Conservation (phyloP, 2,329 filamentous ascomycete genomes). For the Colletotrichum viniferum region DNA sequence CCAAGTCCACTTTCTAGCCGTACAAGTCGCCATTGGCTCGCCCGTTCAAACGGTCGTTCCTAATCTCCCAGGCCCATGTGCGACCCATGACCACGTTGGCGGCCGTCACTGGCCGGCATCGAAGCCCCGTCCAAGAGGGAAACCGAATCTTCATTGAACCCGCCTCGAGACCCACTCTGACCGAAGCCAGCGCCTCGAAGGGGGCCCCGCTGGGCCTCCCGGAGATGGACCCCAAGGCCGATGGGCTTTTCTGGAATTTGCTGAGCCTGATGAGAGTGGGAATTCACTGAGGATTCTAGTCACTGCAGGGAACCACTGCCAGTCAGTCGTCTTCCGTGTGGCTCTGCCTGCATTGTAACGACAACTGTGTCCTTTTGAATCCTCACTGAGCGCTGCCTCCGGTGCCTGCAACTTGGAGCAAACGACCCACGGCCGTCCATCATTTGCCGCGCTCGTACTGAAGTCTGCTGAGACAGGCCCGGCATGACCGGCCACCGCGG, state of each 20-base stretch:
- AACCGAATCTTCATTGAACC: constrained; percentile 3
- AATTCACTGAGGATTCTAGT: neutral
- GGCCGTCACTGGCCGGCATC: constrained; percentile 17
- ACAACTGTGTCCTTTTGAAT: constrained; percentile 13
- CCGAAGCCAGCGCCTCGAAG: neutral
- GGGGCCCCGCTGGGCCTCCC: neutral
- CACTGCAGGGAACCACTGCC: neutral
- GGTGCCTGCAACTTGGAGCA: neutral
- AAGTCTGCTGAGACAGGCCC: constrained; percentile 5
- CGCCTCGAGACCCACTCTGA: neutral
- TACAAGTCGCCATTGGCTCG: neutral
- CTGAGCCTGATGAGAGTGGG: neutral
- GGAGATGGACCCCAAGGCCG: neutral
- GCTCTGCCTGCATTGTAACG: neutral
- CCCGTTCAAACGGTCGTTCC: constrained; percentile 21
- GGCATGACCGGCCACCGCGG: constrained; percentile 5
- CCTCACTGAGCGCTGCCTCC: neutral
- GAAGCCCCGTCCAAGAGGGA: neutral
- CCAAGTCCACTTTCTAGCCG: neutral
- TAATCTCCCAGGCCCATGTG: constrained; percentile 20
- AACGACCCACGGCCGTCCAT: neutral
- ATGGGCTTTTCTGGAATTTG: neutral
- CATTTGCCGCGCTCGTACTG: constrained; percentile 5
- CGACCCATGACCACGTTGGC: constrained; percentile 22
- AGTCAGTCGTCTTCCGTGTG: neutral